Percentiles rank a stretch among this genome's conserved stretches.
Conservation (phyloP, 139 green algal species). For the Chlamydomonas schloesseri region DNA sequence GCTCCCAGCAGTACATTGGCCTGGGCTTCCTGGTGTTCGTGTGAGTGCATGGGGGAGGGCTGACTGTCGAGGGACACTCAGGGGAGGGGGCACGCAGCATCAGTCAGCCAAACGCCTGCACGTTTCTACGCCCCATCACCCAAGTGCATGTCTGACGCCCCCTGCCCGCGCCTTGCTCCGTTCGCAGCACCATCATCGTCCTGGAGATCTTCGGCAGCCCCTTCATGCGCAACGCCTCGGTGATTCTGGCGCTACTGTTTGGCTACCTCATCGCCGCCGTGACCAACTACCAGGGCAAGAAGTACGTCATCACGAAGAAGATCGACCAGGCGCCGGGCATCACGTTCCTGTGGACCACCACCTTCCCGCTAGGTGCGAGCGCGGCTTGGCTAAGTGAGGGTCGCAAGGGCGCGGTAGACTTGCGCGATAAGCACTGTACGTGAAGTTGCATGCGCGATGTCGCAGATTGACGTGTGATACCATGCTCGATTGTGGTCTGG, state of each 20-base stretch:
- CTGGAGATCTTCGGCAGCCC: conserved; percentile 67
- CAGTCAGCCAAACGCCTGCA: too few relatives aligned
- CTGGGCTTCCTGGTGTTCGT: conserved; percentile 69
- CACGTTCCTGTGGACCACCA: conserved; percentile 86
- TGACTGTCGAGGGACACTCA: too few relatives aligned
- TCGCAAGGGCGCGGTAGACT: conserved; percentile 22
- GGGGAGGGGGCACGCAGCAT: too few relatives aligned
- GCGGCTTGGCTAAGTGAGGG: conserved; percentile 70
- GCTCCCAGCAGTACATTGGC: conserved; percentile 71
- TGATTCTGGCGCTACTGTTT: conserved; percentile 69
- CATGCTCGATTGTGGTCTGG: too few relatives aligned
- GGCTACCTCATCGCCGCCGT: conserved; percentile 64
- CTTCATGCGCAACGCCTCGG: conserved; percentile 77
- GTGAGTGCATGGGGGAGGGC: too few relatives aligned
- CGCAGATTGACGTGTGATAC: too few relatives aligned
- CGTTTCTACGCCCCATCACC: too few relatives aligned
- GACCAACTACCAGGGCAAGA: conserved; percentile 60
- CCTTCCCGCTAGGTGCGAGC: conserved; percentile 68
- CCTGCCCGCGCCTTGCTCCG: not conserved
- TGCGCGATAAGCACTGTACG: too few relatives aligned
- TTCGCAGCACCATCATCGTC: conserved; percentile 63
- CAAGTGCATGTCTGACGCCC: too few relatives aligned
- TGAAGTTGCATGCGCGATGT: too few relatives aligned
- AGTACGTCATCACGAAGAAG: conserved; percentile 53
- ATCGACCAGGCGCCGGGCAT: conserved; percentile 68